Evolutionary conservation across 192 early-diverging fungal species (phyloP), one percentile per base, ranked within the genome.

Genomic region (Pilaira anomala): DNA sequence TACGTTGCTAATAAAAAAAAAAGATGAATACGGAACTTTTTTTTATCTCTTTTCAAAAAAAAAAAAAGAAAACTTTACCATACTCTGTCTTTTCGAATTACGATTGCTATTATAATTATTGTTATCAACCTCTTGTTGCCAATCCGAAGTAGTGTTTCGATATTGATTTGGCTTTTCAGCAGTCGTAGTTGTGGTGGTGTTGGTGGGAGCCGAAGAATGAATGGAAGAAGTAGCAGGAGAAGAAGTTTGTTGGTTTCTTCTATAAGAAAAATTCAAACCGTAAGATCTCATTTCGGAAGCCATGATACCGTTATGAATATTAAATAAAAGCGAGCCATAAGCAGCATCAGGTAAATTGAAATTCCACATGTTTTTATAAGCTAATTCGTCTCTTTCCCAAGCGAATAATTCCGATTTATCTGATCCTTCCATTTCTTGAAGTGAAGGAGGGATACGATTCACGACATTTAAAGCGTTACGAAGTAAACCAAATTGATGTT

Each of bases 311-410:
- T 82, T 67, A 44, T 72, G 72, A 40, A 82, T 65, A 54, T 80
- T 76, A 36, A 85, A 64, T 16, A 83, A 61, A 25, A 85, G 57
- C 49, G 76, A 72, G 5, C 83, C 83, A 57, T 78, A 80, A 41
- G 78, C 76, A 30, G 78, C 76, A 63, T 84, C 83, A 1, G 83
- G 81, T 51, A 85, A 56, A 51, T 85, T 85, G 67, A 85, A 85
- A 55, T 85, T 80, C 83, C 83, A 85, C 74, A 81, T 78, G 62
- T 83, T 85, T 60, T 83, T 85, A 48, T 83, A 85, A 1, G 79
- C 74, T 3, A 69, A 69, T 58, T 85, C 81, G 44, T 85, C 83
- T 40, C 76, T 72, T 19, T 71, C 62, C 52, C 25, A 42, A 26
- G 29, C 13, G 25, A n/a, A 14, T 14, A 18, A 22, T 48, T 18